Evolutionary conservation across 495 filamentous ascomycete species (phyloP).

Genomic region (Bacidia gigantensis): DNA sequence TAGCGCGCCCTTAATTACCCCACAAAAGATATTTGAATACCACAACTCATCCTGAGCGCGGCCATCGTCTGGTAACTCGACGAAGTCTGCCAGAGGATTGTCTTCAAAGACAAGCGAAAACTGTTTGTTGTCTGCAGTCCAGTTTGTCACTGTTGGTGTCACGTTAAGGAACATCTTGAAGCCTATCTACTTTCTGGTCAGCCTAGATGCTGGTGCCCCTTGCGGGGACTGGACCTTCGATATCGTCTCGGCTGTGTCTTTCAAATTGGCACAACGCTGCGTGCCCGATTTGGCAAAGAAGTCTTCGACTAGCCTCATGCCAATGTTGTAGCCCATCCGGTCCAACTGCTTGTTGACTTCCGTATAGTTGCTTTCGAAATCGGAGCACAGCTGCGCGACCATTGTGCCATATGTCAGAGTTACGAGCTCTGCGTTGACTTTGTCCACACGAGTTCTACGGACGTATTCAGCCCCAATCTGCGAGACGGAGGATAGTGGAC

Average conservation of each 20-base stretch:
- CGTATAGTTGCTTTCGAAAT: constrained; percentile 82
- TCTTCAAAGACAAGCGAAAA: constrained; percentile 95
- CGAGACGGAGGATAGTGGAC: constrained; percentile 22
- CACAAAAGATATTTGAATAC: constrained; percentile 96
- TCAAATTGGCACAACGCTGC: constrained; percentile 80
- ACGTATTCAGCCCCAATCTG: background rate
- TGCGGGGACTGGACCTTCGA: constrained; percentile 51
- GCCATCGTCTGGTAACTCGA: constrained; percentile 92
- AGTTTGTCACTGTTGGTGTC: constrained; percentile 88
- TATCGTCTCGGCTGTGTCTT: constrained; percentile 93
- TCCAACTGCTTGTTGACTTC: constrained; percentile 94
- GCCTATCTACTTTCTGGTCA: constrained; percentile 49
- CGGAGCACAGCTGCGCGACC: constrained; percentile 88
- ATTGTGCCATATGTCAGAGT: constrained; percentile 97
- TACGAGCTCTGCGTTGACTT: constrained; percentile 83
- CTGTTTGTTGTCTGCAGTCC: constrained; percentile 88
- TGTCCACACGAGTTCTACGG: constrained; percentile 47
- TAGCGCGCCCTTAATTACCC: constrained; percentile 74
- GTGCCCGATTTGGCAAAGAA: constrained; percentile 89
- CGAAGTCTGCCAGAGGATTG: constrained; percentile 92
- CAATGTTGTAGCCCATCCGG: constrained; percentile 98
- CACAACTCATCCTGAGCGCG: constrained; percentile 91
- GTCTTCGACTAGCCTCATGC: constrained; percentile 89
- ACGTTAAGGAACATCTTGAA: constrained; percentile 99
- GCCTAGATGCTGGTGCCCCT: background rate